Percentiles rank a stretch among this genome's conserved stretches.
phyloP scores from a whole-genome alignment of 441 rosid genomes.

The Corymbia calophylla region DNA sequence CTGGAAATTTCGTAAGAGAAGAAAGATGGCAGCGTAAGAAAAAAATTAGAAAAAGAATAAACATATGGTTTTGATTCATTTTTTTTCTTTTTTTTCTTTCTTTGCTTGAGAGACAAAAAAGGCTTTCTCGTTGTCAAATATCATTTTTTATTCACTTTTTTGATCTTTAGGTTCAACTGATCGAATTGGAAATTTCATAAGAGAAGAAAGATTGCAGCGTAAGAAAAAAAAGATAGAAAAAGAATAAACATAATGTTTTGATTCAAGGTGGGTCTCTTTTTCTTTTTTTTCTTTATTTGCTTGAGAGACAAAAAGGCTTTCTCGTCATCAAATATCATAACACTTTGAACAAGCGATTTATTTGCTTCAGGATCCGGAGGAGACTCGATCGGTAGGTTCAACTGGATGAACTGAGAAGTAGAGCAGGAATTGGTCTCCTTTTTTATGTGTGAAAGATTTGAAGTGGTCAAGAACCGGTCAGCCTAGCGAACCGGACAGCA shows the following conservation, averaged over 20 bases:
- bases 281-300: neutral
- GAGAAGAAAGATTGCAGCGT: neutral
- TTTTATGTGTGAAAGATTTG: neutral
- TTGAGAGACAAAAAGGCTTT: neutral
- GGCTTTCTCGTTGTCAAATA: too few relatives aligned
- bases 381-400: accelerated
- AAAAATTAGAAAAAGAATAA: too few relatives aligned
- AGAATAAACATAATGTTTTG: neutral
- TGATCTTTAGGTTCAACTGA: too few relatives aligned
- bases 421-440: neutral
- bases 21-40: neutral
- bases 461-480: accelerated
- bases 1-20: neutral
- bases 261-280: neutral
- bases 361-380: neutral
- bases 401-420: neutral
- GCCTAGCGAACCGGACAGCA: neutral
- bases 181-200: neutral
- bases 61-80: neutral
- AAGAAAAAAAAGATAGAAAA: neutral
- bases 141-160: too few relatives aligned
- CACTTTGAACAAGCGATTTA: neutral
- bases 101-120: neutral
- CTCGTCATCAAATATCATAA: too few relatives aligned
- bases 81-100: accelerated